Percentiles rank a stretch among this genome's conserved stretches.
Evolutionary conservation across 2,329 filamentous ascomycete species (phyloP).

Genomic region (Xylariaceae sp.): DNA sequence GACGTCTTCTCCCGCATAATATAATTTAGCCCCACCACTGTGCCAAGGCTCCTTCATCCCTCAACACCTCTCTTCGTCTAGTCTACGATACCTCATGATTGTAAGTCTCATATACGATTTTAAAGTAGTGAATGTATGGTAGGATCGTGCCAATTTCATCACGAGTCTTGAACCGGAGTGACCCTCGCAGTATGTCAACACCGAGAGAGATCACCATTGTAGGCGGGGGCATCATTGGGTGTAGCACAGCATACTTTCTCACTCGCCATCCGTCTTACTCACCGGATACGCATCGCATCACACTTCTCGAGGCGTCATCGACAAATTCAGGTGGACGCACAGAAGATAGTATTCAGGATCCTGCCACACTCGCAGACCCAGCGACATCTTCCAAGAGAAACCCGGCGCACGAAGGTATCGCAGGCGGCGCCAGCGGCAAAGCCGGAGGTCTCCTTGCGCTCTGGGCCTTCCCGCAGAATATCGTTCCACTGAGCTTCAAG

Average conservation of each 20-base stretch:
- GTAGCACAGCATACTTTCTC: constrained; percentile 75
- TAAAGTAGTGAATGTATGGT: too few relatives aligned
- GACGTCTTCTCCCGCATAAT: too few relatives aligned
- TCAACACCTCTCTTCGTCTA: too few relatives aligned
- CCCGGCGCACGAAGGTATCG: constrained; percentile 58
- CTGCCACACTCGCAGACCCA: constrained; percentile 40
- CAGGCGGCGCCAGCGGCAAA: constrained; percentile 78
- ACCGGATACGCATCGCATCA: constrained; percentile 69
- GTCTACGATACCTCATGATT: too few relatives aligned
- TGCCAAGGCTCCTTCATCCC: too few relatives aligned
- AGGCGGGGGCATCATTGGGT: constrained; percentile 80
- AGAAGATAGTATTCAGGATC: constrained; percentile 42
- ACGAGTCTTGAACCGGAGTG: too few relatives aligned
- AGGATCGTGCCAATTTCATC: not conserved
- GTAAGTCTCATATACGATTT: too few relatives aligned
- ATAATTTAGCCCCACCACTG: too few relatives aligned
- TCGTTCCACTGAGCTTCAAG: constrained; percentile 74
- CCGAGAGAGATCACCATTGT: constrained; percentile 44
- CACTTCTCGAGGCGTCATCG: constrained; percentile 73
- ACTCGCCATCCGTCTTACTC: constrained; percentile 74
- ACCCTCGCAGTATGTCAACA: constrained; percentile 20
- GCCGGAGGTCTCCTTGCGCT: constrained; percentile 76
- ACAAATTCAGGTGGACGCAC: constrained; percentile 44
- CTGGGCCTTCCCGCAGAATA: constrained; percentile 75
- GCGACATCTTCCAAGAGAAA: constrained; percentile 35